These are phyloP conservation scores for Eucalyptus cladocalyx DNA, from an alignment of 345 rosid species.

Conservation along the genomic window DNA sequence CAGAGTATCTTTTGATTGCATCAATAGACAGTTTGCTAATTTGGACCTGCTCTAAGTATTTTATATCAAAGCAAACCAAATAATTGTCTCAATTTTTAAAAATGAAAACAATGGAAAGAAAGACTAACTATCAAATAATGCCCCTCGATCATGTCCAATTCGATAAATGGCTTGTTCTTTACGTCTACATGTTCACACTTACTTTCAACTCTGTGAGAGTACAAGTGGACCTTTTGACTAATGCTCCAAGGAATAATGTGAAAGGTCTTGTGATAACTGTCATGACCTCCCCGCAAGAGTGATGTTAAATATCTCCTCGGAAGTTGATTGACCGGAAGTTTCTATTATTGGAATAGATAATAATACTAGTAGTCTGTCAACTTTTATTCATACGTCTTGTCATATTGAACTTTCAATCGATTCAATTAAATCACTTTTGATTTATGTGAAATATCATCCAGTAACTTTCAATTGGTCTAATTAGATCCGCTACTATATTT, in stretches of 20 bases:
- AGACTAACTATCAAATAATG: not conserved
- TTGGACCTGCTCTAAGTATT: not conserved
- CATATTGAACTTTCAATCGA: not conserved
- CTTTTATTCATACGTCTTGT: not conserved
- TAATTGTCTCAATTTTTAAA: not conserved
- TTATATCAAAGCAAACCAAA: not conserved
- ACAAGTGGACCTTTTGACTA: not conserved
- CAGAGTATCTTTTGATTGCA: not conserved
- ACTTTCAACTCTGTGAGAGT: not conserved
- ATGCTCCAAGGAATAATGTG: not conserved
- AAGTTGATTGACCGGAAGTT: not conserved
- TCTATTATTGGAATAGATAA: not conserved
- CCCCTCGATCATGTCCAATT: not conserved
- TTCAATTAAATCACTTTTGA: not conserved
- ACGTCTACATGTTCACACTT: not conserved
- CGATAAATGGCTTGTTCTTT: not conserved
- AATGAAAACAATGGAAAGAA: not conserved
- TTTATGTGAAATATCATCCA: not conserved
- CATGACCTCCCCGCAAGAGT: accelerated
- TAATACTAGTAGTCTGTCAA: not conserved
- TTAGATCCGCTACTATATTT: not conserved
- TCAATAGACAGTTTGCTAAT: not conserved
- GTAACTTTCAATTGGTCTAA: not conserved
- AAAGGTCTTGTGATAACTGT: not conserved
- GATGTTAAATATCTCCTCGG: not conserved